Conservation (phyloP, 257 asterid genomes). For the Verbena officinalis region DNA sequence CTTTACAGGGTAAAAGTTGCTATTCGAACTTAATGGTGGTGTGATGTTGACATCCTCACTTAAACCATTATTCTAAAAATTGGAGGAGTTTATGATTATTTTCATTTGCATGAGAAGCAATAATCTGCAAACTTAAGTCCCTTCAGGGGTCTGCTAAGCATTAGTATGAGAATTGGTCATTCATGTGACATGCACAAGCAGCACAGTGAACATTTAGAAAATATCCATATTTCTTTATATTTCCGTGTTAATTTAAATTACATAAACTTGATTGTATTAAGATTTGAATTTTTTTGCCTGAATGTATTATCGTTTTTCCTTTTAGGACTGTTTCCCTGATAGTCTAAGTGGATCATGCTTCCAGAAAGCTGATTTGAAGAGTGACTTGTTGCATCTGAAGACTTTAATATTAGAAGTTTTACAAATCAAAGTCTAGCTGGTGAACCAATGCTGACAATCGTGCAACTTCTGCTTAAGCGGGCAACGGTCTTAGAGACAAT, state of each 20-base stretch:
- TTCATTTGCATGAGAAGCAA: too few species aligned
- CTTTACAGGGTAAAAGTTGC: neutral
- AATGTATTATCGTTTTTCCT: neutral
- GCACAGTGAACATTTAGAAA: too few species aligned
- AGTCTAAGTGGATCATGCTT: neutral
- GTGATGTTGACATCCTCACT: neutral
- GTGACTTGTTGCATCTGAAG: constrained; percentile 20
- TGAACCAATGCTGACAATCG: neutral
- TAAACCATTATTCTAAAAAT: too few species aligned
- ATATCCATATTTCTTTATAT: neutral
- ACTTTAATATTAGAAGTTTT: neutral
- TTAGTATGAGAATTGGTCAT: too few species aligned
- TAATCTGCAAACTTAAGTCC: too few species aligned
- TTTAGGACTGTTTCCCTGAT: neutral
- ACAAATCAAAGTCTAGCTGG: neutral
- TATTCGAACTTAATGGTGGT: neutral
- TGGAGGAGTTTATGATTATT: too few species aligned
- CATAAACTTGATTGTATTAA: neutral
- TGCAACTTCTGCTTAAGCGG: neutral
- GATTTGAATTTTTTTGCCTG: neutral
- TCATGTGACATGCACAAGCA: too few species aligned
- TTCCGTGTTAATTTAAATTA: neutral
- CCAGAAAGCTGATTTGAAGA: neutral
- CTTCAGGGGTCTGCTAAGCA: too few species aligned
- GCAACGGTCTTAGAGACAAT: neutral